Conservation (phyloP, 1,139 yeast species). For the Geotrichum fermentans region DNA sequence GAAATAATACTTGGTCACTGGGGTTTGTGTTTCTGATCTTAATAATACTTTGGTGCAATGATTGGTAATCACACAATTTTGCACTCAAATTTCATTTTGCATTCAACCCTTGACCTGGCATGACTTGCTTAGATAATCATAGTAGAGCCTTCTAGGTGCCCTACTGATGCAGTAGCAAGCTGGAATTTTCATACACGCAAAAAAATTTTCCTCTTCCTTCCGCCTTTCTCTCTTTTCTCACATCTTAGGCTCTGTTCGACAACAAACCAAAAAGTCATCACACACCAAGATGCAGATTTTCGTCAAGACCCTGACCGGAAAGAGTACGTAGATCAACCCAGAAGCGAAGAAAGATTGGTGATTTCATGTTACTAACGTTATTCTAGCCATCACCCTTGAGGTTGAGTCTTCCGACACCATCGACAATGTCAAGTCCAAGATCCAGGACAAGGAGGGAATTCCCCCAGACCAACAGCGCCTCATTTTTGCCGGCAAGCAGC, state of each 20-base stretch:
- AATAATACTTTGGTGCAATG: no score
- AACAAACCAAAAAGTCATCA: constrained; percentile 16
- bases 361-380: background rate
- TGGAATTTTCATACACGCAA: background rate
- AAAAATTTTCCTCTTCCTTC: constrained; percentile 6
- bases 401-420: constrained; percentile 98
- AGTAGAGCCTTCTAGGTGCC: no score
- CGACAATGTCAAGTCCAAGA: constrained; percentile 98
- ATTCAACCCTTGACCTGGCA: no score
- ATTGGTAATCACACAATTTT: no score
- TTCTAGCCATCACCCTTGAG: constrained; percentile 80
- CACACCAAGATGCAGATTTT: constrained; percentile 75
- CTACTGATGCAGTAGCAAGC: no score
- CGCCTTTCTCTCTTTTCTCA: constrained; percentile 7
- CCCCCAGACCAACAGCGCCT: constrained; percentile 99
- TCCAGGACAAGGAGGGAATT: constrained; percentile 98
- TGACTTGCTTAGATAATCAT: no score
- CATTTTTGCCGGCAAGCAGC: constrained; percentile 99
- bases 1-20: no score
- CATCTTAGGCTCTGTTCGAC: constrained; percentile 12
- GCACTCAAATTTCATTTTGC: no score
- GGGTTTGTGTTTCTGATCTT: no score
- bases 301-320: constrained; percentile 98
- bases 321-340: constrained; percentile 42
- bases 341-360: background rate